These are phyloP conservation scores for Penicillium bovifimosum DNA, from an alignment of 495 filamentous ascomycete genomes.

Conservation along the genomic window DNA sequence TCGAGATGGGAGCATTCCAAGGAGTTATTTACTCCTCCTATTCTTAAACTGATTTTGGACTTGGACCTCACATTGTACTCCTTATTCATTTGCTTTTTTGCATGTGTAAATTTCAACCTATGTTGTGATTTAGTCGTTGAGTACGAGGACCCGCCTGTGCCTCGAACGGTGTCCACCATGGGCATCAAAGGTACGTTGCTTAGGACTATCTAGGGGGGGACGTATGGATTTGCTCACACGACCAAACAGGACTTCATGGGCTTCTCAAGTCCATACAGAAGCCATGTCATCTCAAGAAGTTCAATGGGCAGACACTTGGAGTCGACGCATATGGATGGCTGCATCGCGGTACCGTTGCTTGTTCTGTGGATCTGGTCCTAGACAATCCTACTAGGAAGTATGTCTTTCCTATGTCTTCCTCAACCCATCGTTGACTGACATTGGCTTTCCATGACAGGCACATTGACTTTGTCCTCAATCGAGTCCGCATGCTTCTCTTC, in stretches of 20 bases:
- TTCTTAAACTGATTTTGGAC: constrained; percentile 4
- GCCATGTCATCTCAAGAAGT: constrained; percentile 79
- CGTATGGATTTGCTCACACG: background rate
- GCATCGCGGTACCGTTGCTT: constrained; percentile 86
- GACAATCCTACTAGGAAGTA: constrained; percentile 85
- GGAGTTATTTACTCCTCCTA: constrained; percentile 21
- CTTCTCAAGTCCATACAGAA: constrained; percentile 95
- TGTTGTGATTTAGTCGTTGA: constrained; percentile 19
- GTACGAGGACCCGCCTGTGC: constrained; percentile 29
- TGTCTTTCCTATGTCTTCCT: constrained; percentile 14
- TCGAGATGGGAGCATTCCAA: constrained; percentile 27
- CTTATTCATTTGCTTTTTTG: constrained; percentile 4
- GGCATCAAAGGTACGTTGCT: constrained; percentile 59
- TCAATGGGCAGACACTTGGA: constrained; percentile 79
- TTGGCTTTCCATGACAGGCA: constrained; percentile 49
- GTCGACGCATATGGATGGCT: constrained; percentile 98
- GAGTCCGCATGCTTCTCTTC: constrained; percentile 86
- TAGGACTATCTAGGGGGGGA: constrained; percentile 1
- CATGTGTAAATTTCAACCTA: constrained; percentile 7
- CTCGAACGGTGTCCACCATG: constrained; percentile 47
- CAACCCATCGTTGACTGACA: background rate
- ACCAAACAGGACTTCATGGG: constrained; percentile 67
- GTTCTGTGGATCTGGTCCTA: constrained; percentile 84
- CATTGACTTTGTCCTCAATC: constrained; percentile 85
- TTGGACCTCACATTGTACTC: background rate